Evolutionary conservation across 1,139 yeast genomes (phyloP), one percentile per base, ranked within the genome.

Genomic region (Yamadazyma aaseri): DNA sequence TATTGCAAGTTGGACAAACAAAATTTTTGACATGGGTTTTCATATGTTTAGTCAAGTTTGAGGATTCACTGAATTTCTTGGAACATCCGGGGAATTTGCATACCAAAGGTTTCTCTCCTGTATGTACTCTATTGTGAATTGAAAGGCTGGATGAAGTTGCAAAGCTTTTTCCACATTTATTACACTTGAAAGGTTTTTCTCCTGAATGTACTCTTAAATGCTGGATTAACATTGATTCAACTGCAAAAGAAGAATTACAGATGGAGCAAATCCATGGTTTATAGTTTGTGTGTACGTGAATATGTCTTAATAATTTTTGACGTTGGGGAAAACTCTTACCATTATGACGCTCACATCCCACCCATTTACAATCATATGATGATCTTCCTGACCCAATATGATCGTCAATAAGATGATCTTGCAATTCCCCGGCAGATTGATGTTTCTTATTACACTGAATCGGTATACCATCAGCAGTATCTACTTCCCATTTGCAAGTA

Each of bases 181-280:
- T 50, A 48, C 82, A 76, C 27, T 50, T 43, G 44, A 65, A 76
- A 1, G 82, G 82, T 38, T 71, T 74, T 40, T 76, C 97, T 5
- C 97, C 98, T 0, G 96, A 86, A 54, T 92, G 98, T 1, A 79
- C 81, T 35, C 98, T 66, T 50, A 76, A 55, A 61, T 92, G 98
- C 71, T 81, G 89, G 31, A 71, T 66, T 33, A 85, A 63, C 70
- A 80, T 78, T 17, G 77, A 56, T 28, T 78, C 81, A 16, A 81
- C 82, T 7, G 86, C 84, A 60, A 90, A 89, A 13, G 68, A 56
- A 38, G 81, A 77, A 6, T 77, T 78, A 56, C 97, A 89, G 1
- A 73, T 56, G 3, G 68, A 57, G 58, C 97, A 89, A 41, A 63
- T 60, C 53, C 75, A 84, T 0, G 96, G 96, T 52, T 81, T 82